Percentiles rank a stretch among this genome's conserved stretches.
Conservation (phyloP, 2,329 filamentous ascomycete species). For the Tolypocladium album region DNA sequence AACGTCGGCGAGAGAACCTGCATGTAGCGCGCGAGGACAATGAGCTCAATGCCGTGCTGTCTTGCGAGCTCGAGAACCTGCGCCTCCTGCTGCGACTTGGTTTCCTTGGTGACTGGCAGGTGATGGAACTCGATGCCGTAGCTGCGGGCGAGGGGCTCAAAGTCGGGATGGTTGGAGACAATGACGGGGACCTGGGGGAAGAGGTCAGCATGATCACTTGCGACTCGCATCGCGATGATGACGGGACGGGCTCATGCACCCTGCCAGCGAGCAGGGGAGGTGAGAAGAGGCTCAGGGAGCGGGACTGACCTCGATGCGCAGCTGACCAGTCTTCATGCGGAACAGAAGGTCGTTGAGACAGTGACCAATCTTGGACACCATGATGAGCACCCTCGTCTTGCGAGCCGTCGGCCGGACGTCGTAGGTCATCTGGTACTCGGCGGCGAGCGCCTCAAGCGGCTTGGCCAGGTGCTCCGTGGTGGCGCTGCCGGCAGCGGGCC, state of each 20-base stretch:
- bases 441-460: constrained; percentile 50
- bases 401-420: constrained; percentile 56
- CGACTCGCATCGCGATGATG: background rate
- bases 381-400: constrained; percentile 71
- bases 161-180: constrained; percentile 75
- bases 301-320: constrained; percentile 48
- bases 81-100: constrained; percentile 62
- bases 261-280: background rate
- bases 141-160: constrained; percentile 53
- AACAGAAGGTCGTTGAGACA: constrained; percentile 78
- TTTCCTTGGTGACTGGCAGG: constrained; percentile 68
- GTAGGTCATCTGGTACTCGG: constrained; percentile 58
- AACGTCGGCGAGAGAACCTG: constrained; percentile 68
- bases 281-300: background rate
- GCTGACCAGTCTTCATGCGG: constrained; percentile 62
- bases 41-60: constrained; percentile 61
- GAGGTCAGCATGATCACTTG: background rate
- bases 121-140: constrained; percentile 75
- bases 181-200: constrained; percentile 51
- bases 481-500: constrained; percentile 37
- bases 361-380: constrained; percentile 84
- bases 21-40: constrained; percentile 81
- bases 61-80: constrained; percentile 60
- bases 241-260: background rate
- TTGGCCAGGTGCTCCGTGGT: constrained; percentile 39